Percentiles rank a stretch among this genome's conserved stretches.
Conservation (phyloP, 177 flowering plant genomes). For the Tripterygium wilfordii region DNA sequence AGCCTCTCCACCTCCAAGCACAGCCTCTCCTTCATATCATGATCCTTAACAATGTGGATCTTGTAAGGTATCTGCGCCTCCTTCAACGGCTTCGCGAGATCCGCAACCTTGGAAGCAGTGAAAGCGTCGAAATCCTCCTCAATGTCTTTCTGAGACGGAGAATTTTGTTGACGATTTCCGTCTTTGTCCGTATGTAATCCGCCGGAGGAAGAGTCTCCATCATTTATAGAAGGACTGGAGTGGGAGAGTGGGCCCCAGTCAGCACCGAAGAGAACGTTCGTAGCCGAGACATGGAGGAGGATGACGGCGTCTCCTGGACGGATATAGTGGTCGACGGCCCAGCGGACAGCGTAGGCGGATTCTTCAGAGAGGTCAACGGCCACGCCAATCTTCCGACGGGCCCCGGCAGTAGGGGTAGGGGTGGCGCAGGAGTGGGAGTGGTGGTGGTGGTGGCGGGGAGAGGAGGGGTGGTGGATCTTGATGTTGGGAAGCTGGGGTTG, state of each 20-base stretch:
- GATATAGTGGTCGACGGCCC: not conserved
- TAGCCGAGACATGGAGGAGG: not conserved
- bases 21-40: constrained; percentile 36
- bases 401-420: constrained; percentile 1
- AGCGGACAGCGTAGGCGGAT: not conserved
- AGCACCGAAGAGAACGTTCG: not conserved
- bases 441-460: constrained; percentile 21
- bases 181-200: not conserved
- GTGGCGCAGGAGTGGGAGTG: constrained; percentile 17
- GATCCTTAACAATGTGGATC: constrained; percentile 39
- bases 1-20: constrained; percentile 35
- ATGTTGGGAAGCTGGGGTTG: constrained; percentile 29
- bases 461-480: constrained; percentile 30
- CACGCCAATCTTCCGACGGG: not conserved
- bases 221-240: not conserved
- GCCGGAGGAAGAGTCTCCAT: not conserved
- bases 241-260: not conserved
- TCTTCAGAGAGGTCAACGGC: not conserved
- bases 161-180: not conserved
- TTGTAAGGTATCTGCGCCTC: constrained; percentile 32
- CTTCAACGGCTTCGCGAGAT: constrained; percentile 30
- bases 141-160: constrained; percentile 11
- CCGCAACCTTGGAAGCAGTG: constrained; percentile 26
- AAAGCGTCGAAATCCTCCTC: constrained; percentile 32
- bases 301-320: not conserved